A percentile compares a stretch with the other conserved stretches of the same genome.
Evolutionary conservation across 2,329 filamentous ascomycete genomes (phyloP).

Genomic region (Neonectria magnoliae): DNA sequence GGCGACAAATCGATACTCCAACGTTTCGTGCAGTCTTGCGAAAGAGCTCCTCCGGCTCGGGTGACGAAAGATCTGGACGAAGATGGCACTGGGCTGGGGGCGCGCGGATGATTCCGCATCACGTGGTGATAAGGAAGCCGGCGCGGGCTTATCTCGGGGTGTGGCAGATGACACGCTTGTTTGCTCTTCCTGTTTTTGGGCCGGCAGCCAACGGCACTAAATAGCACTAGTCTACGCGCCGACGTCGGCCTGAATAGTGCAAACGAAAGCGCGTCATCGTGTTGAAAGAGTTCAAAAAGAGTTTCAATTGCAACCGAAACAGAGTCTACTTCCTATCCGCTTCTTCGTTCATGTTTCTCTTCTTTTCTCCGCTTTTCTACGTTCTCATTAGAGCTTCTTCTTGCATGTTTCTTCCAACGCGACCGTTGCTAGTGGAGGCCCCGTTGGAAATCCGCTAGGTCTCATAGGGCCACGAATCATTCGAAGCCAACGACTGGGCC

Average conservation of each 20-base stretch:
- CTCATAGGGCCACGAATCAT: slow-evolving; percentile 37
- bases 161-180: slow-evolving; percentile 4
- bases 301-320: neutral
- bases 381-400: neutral
- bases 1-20: slow-evolving; percentile 36
- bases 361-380: neutral
- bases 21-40: slow-evolving; percentile 48
- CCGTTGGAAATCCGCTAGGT: slow-evolving; percentile 34
- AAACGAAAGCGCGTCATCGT: neutral
- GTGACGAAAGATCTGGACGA: slow-evolving; percentile 50
- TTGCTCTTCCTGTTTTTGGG: slow-evolving; percentile 22
- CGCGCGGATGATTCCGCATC: slow-evolving; percentile 45
- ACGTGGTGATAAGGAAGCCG: slow-evolving; percentile 48
- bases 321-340: neutral
- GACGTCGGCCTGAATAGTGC: slow-evolving; percentile 29
- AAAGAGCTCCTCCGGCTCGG: slow-evolving; percentile 48
- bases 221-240: slow-evolving; percentile 13
- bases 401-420: neutral
- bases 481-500: slow-evolving; percentile 18
- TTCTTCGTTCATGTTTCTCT: neutral
- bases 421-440: slow-evolving; percentile 23
- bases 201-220: slow-evolving; percentile 29
- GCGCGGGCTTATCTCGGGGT: slow-evolving; percentile 35
- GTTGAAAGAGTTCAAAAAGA: neutral
- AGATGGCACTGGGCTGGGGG: slow-evolving; percentile 39